Evolutionary conservation across 108 stramenopile genomes (phyloP), one percentile per base, ranked within the genome.

Genomic region (Cylindrotheca fusiformis): DNA sequence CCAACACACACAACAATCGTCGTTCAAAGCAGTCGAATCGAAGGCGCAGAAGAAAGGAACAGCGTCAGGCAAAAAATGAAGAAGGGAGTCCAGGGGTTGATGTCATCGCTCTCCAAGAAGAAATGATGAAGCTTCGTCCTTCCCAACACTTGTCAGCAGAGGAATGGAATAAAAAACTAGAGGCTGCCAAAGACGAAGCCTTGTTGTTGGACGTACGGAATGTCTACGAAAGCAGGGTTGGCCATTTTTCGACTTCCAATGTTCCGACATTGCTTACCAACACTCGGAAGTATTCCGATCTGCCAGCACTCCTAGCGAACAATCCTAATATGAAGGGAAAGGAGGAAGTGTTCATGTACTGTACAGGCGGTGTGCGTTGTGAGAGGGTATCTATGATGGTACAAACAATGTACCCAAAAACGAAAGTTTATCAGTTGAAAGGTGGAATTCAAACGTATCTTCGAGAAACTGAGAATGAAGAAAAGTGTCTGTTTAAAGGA

Each of bases 381-480:
- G 92, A 93, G 49, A 74, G 85, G 4, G 93, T 88, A 4, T 74
- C 72, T 20, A 79, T 78, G 54, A 82, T 80, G 58, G 55, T 93
- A n/a, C 77, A 79, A 49, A 67, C 83, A 3, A 55, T 92, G 3
- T 77, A 85, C 68, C 75, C 78, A 47, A 68, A 75, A 20, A 67
- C 56, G 33, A 21, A 66, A 46, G 70, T 93, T 8, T 88, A 77
- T 62, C 92, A 93, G 55, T 48, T 94, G 48, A 52, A 78, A 8
- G 93, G 93, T 36, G 93, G 93, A 18, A 94, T 94, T 54, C 89
- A 90, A 53, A 80, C 65, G 14, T 90, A 90, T 71, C 49, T 94
- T 24, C 75, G 80, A 44, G 50, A 23, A 51, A 4, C 58, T 60
- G 27, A 1, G 25, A 49, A 45, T 14, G 30, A 33, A 48, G 27